A percentile compares a stretch with the other conserved stretches of the same genome.
Evolutionary conservation across 2,329 filamentous ascomycete genomes (phyloP).

Genomic region (Colletotrichum ledebouriae): DNA sequence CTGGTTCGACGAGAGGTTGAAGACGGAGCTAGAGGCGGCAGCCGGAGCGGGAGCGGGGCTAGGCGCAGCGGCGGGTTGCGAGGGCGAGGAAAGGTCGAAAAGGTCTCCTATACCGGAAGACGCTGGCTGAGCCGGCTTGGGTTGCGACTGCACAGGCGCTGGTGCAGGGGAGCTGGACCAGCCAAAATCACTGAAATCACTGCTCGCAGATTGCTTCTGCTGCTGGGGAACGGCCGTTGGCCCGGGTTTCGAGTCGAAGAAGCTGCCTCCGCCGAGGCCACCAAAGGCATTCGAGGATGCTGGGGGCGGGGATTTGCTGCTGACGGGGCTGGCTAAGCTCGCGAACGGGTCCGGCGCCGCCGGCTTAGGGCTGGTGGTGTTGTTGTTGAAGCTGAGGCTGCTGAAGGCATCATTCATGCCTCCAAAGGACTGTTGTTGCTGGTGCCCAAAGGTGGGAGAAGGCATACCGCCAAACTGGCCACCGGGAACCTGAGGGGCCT

Average conservation of each 20-base stretch:
- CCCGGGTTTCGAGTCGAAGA: constrained; percentile 84
- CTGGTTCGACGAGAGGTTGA: constrained; percentile 78
- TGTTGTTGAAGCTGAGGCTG: constrained; percentile 59
- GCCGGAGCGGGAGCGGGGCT: constrained; percentile 56
- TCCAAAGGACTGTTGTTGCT: constrained; percentile 63
- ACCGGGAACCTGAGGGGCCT: constrained; percentile 60
- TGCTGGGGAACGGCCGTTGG: constrained; percentile 61
- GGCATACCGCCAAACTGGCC: constrained; percentile 77
- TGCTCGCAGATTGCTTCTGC: constrained; percentile 66
- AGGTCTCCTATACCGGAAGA: constrained; percentile 78
- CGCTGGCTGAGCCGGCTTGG: constrained; percentile 60
- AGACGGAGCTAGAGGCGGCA: constrained; percentile 73
- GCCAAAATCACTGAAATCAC: constrained; percentile 77
- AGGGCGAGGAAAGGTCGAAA: constrained; percentile 78
- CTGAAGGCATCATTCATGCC: constrained; percentile 83
- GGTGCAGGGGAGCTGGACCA: constrained; percentile 65
- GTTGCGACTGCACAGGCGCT: constrained; percentile 49
- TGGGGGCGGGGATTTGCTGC: constrained; percentile 51
- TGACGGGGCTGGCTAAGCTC: constrained; percentile 61
- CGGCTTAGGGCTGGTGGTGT: constrained; percentile 61
- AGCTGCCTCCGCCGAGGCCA: constrained; percentile 78
- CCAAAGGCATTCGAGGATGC: constrained; percentile 61
- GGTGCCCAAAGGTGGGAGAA: constrained; percentile 66
- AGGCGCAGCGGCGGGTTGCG: constrained; percentile 54
- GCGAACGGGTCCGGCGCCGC: constrained; percentile 71